Evolutionary conservation across 2,329 filamentous ascomycete genomes (phyloP), one percentile per base, ranked within the genome.

Genomic region (Penicillium sp.): DNA sequence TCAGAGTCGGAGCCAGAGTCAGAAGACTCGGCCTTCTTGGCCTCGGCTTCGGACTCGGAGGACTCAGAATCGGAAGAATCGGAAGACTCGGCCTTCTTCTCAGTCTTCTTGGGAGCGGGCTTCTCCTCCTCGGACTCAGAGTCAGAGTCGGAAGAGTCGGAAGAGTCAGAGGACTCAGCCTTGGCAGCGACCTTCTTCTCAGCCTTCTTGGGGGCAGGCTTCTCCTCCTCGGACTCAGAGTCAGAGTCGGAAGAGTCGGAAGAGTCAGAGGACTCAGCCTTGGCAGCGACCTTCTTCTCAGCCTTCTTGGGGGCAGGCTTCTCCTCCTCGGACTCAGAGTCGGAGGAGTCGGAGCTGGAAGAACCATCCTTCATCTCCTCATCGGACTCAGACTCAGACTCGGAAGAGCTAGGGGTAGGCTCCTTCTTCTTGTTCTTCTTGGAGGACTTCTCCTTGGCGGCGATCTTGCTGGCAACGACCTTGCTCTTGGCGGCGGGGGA

Each of bases 401-500:
- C 59, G 35, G 60, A 62, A 56, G 59, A 63, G 60, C 64, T 65
- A 42, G 66, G 66, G 42, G 66, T 72, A 55, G 72, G 70, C 52
- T 70, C 74, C 67, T 75, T 75, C 71, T 77, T 77, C 69, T 74
- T 72, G 56, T 61, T 70, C 63, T 75, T 72, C 63, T 72, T 68
- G 51, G 62, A 70, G 36, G 48, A 56, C 69, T 77, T 76, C 49
- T 70, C 70, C 67, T 77, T 76, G 46, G 65, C 53, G 49, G 67
- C 71, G 29, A 74, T 63, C 58, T 75, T 70, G 57, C 70, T 71
- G 56, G 75, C 75, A 51, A 77, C 64, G 55, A 72, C 68, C 68
- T 77, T 78, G 71, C 72, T 74, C 74, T 78, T 77, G 51, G 69
- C 61, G 65, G 77, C 76, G 32, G 71, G 67, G 53, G 70, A 73